Base-by-base conservation (phyloP, 208 protist genomes). In the Crithidia acanthocephali region DNA sequence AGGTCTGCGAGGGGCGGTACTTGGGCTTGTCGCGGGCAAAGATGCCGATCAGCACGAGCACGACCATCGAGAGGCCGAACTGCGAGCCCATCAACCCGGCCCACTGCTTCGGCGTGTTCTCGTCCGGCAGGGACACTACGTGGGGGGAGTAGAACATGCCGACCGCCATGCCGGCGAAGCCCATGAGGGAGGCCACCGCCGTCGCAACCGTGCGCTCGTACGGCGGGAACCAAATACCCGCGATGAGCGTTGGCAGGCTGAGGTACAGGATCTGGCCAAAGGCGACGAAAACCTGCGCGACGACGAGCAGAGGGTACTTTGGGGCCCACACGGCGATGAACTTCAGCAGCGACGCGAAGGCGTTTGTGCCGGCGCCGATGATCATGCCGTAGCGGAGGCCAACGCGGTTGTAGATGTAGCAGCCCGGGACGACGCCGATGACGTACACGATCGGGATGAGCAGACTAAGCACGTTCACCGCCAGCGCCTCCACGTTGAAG, bases 121-220 rank as follows among this genome's bases (percentile, higher is more conserved):
- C 15, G 30, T 81, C 40, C 2, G 84, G 79, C 15, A 83, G 30
- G n/a, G 59, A 72, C 11, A 90, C 71, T 20, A 90, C 63, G 48
- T 79, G 52, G 5, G 85, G 85, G 9, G 76, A 69, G 66, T 85
- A 85, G 76, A 90, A 85, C 79, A 90, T 86, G 45, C 82, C 81
- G 0, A 85, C 69, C 0, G 85, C 85, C 81, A 87, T 87, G n/a
- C 85, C 85, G 7, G 67, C 59, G 60, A 87, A 87, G 35, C 81
- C 74, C 32, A 78, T 52, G n/a, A 87, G 59, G 16, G 81, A 73
- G 9, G 72, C 81, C 16, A 86, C 55, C 8, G 81, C 68, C 4
- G 84, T 89, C 22, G 84, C 84, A 6, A 86, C 13, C 0, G 84
- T 80, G 55, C 84, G 81, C 74, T 89, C 84, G 3, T 55, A 33